phyloP scores from a whole-genome alignment of 352 stramenopile species.

The Phytophthora pini region DNA sequence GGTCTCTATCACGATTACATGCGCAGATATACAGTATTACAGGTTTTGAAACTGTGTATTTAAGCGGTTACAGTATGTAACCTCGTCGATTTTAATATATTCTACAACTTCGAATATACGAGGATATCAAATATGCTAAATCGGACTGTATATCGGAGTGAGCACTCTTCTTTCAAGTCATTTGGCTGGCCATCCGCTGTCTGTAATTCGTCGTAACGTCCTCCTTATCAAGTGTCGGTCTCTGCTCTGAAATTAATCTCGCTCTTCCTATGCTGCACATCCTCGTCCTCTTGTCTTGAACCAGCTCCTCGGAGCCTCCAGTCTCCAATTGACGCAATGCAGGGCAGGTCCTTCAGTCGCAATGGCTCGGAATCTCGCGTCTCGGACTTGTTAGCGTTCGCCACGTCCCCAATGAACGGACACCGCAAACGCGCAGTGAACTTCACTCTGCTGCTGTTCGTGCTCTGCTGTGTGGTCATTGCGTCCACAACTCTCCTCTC shows the following conservation, averaged over 20 bases:
- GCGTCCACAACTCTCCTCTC: slow-evolving; percentile 12
- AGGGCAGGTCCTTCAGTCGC: slow-evolving; percentile 3
- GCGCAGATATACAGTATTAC: too few species aligned
- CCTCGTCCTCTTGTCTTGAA: not conserved
- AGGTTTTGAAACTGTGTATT: too few species aligned
- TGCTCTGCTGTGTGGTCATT: slow-evolving; percentile 22
- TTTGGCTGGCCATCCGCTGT: not conserved
- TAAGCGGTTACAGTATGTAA: too few species aligned
- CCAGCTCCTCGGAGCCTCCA: not conserved
- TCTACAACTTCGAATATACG: too few species aligned
- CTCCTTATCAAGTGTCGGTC: not conserved
- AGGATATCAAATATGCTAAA: slow-evolving; percentile 3
- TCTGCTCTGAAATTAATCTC: not conserved
- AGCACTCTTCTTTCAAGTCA: slow-evolving; percentile 1
- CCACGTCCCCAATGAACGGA: not conserved
- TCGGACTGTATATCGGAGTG: slow-evolving; percentile 10
- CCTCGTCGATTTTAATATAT: too few species aligned
- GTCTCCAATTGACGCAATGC: slow-evolving; percentile 11
- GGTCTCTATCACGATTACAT: too few species aligned
- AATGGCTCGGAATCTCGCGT: not conserved
- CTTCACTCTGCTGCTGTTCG: not conserved
- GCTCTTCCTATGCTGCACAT: not conserved
- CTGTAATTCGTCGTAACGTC: slow-evolving; percentile 3
- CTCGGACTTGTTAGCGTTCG: not conserved
- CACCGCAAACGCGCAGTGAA: slow-evolving; percentile 2